phyloP scores from a whole-genome alignment of 208 protist species.

The Crithidia sp. region DNA sequence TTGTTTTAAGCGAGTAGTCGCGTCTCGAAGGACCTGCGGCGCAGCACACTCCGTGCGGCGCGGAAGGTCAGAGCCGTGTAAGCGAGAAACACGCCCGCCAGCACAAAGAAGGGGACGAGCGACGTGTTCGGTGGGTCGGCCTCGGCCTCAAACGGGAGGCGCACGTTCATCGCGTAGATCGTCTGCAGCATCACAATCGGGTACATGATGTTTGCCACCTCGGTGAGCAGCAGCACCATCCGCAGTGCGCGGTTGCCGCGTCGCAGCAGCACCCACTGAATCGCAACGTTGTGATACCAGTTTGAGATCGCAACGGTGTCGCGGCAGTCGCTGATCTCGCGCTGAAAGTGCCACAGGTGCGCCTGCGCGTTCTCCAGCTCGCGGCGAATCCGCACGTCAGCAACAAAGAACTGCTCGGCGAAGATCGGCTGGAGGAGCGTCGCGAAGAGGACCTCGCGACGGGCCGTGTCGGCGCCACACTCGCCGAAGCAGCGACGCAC shows the following conservation, averaged over 20 bases:
- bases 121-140: slow-evolving; percentile 50
- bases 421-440: slow-evolving; percentile 69
- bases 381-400: slow-evolving; percentile 48
- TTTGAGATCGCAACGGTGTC: slow-evolving; percentile 83
- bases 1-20: slow-evolving; percentile 53
- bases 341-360: slow-evolving; percentile 69
- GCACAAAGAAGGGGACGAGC: slow-evolving; percentile 67
- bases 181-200: slow-evolving; percentile 80
- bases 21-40: slow-evolving; percentile 61
- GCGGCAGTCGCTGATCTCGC: slow-evolving; percentile 81
- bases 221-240: slow-evolving; percentile 68
- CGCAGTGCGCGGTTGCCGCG: slow-evolving; percentile 79
- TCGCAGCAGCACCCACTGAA: slow-evolving; percentile 69
- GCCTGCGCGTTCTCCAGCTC: slow-evolving; percentile 66
- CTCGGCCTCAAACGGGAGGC: slow-evolving; percentile 63
- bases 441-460: slow-evolving; percentile 71
- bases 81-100: slow-evolving; percentile 48
- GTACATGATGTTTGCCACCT: slow-evolving; percentile 86
- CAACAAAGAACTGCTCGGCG: slow-evolving; percentile 62
- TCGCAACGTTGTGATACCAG: slow-evolving; percentile 87
- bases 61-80: slow-evolving; percentile 46
- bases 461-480: slow-evolving; percentile 76
- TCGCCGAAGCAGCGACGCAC: slow-evolving; percentile 85
- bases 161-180: slow-evolving; percentile 86
- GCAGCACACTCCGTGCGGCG: slow-evolving; percentile 43